phyloP scores from a whole-genome alignment of 352 stramenopile species.

The Phytophthora constricta region DNA sequence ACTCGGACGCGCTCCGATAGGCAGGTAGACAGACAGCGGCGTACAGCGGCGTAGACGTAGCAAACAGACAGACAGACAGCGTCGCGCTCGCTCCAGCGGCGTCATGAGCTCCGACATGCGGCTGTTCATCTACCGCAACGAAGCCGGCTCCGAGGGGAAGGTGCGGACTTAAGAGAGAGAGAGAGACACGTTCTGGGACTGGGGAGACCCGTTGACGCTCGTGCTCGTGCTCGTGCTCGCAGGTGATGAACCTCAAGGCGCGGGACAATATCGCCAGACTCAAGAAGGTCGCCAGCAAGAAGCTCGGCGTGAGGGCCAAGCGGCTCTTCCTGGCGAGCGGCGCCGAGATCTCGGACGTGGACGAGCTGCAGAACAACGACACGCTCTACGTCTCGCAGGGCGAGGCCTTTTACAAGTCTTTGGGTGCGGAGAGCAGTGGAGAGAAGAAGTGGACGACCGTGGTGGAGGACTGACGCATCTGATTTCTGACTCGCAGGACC shows the following conservation, averaged over 20 bases:
- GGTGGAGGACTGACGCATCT: constrained; percentile 1
- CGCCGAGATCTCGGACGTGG: constrained; percentile 85
- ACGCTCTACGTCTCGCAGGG: constrained; percentile 88
- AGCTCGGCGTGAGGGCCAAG: constrained; percentile 80
- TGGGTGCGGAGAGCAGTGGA: constrained; percentile 30
- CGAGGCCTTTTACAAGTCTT: constrained; percentile 85
- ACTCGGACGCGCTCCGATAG: too few relatives aligned
- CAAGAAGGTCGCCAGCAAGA: constrained; percentile 89
- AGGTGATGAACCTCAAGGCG: constrained; percentile 85
- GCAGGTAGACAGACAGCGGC: too few relatives aligned
- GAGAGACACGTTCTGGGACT: too few relatives aligned
- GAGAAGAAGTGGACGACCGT: not conserved
- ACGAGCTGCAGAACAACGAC: constrained; percentile 91
- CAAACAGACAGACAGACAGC: too few relatives aligned
- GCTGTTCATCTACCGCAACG: constrained; percentile 90
- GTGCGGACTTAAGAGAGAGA: too few relatives aligned
- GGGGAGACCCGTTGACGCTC: too few relatives aligned
- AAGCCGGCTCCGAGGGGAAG: constrained; percentile 82
- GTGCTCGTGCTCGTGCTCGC: constrained; percentile 1
- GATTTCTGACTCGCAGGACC: constrained; percentile 37
- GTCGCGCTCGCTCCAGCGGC: too few relatives aligned
- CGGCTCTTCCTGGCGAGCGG: constrained; percentile 81
- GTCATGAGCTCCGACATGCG: constrained; percentile 80
- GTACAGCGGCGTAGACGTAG: too few relatives aligned
- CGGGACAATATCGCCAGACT: constrained; percentile 75